Evolutionary conservation across 2,329 filamentous ascomycete genomes (phyloP).

Genomic region (Chaetomiaceae sp.): DNA sequence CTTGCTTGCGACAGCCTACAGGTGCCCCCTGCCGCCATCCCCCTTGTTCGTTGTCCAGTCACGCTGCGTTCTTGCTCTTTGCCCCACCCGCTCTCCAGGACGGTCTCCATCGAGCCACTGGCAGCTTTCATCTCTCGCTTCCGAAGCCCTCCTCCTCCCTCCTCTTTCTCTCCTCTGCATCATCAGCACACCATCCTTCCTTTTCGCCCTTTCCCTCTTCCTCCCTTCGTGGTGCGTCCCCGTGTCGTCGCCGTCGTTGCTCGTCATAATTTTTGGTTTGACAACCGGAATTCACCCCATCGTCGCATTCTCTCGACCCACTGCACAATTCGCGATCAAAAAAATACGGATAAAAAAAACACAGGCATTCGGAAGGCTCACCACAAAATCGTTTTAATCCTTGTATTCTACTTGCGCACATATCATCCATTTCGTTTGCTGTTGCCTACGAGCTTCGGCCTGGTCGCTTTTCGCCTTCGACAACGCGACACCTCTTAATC

Average conservation of each 20-base stretch:
- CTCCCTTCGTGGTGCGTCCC: constrained; percentile 33
- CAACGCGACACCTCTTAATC: constrained; percentile 8
- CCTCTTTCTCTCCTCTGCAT: constrained; percentile 28
- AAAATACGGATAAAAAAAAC: constrained; percentile 28
- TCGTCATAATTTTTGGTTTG: constrained; percentile 24
- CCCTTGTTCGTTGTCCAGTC: constrained; percentile 22
- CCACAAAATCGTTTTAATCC: constrained; percentile 34
- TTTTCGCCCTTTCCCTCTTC: constrained; percentile 34
- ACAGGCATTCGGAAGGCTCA: constrained; percentile 26
- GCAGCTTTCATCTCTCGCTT: constrained; percentile 30
- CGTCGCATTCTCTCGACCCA: constrained; percentile 30
- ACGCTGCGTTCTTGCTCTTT: constrained; percentile 19
- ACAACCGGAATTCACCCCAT: constrained; percentile 23
- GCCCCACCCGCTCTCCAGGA: constrained; percentile 25
- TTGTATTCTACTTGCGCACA: constrained; percentile 29
- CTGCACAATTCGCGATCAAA: constrained; percentile 21
- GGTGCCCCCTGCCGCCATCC: constrained; percentile 23
- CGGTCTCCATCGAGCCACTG: constrained; percentile 19
- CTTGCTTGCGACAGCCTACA: constrained; percentile 21
- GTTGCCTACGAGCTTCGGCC: constrained; percentile 11
- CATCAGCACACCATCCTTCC: constrained; percentile 30
- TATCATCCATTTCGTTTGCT: constrained; percentile 22
- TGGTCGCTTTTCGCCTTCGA: constrained; percentile 9
- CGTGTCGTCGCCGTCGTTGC: constrained; percentile 26
- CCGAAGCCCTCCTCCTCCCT: constrained; percentile 27